phyloP scores from a whole-genome alignment of 1,284 basidiomycete species.

The Coriolopsis trogii region DNA sequence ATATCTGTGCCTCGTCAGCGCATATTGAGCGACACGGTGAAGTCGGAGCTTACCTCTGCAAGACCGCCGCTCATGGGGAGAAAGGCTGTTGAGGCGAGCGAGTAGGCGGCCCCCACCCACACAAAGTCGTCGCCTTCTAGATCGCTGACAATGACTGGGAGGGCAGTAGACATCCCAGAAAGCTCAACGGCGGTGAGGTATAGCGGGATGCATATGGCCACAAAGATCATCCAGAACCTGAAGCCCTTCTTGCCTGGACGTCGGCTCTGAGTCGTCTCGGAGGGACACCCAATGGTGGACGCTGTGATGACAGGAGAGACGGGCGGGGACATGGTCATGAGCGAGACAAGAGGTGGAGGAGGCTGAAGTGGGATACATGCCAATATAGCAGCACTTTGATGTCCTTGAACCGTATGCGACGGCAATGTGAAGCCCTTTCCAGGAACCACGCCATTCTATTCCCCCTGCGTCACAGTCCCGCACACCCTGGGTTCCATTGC shows the following conservation, averaged over 20 bases:
- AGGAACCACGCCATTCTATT: too few relatives aligned
- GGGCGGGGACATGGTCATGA: too few relatives aligned
- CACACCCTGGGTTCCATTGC: too few relatives aligned
- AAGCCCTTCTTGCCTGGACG: conserved; percentile 4
- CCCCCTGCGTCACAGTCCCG: too few relatives aligned
- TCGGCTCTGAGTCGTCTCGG: too few relatives aligned
- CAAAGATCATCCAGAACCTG: conserved; percentile 22
- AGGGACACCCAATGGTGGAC: too few relatives aligned
- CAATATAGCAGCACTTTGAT: too few relatives aligned
- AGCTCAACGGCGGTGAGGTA: conserved; percentile 21
- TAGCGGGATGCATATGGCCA: conserved; percentile 7
- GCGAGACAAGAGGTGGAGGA: too few relatives aligned
- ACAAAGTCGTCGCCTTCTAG: conserved; percentile 34
- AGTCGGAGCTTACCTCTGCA: conserved; percentile 3
- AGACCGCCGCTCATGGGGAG: conserved; percentile 32
- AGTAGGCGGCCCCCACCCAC: conserved; percentile 34
- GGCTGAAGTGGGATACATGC: too few relatives aligned
- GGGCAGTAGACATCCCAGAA: conserved; percentile 35
- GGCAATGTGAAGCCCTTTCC: too few relatives aligned
- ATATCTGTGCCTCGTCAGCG: conserved; percentile 1
- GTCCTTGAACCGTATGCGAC: too few relatives aligned
- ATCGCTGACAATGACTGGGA: conserved; percentile 35
- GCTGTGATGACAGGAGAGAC: too few relatives aligned
- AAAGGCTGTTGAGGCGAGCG: conserved; percentile 32
- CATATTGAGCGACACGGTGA: conserved; percentile 7